Base-by-base conservation (phyloP, 768 basidiomycete genomes). In the Paxillus involutus region DNA sequence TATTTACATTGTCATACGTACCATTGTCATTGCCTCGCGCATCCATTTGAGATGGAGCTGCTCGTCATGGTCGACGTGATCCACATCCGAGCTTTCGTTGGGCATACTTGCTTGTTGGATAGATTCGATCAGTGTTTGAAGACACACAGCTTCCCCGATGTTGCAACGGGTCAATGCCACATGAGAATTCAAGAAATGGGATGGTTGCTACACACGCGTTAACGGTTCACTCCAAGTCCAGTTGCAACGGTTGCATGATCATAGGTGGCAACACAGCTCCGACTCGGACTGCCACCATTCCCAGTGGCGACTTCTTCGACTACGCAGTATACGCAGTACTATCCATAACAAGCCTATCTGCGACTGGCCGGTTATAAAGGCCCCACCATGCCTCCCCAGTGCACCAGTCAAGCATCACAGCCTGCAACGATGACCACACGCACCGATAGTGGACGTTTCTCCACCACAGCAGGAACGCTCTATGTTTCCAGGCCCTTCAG, bases 1-100 rank as follows among this genome's bases (percentile, higher is more conserved):
- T 13, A 12, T 35, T 7, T 32, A 32, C 35, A 35, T 14, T 3
- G 35, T 3, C 17, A 24, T 56, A 55, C 75, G 63, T 59, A 87
- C 94, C 93, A 95, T 94, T 4, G 67, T 67, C 77, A 96, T 81
- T 3, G 94, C 94, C 60, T 86, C 80, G 47, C 76, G 73, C 93
- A 97, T 97, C 87, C 89, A 94, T 33, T 64, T 59, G n/a, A 75
- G 68, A 62, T 83, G 80, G 37, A 65, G 56, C 7, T 49, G 47
- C 6, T 61, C 54, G 7, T 49, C 53, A 19, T 29, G 9, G 16
- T 49, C 26, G 42, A 13, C 11, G 29, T 52, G 62, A 59, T 48
- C 11, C 36, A 32, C 7, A 14, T 35, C 35, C 35, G 35, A 35
- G 35, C 11, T 14, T 35, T 14, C 5, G 35, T 45, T 6, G 51